Evolutionary conservation across 768 basidiomycete genomes (phyloP).

Genomic region (Mycena kentingensis): DNA sequence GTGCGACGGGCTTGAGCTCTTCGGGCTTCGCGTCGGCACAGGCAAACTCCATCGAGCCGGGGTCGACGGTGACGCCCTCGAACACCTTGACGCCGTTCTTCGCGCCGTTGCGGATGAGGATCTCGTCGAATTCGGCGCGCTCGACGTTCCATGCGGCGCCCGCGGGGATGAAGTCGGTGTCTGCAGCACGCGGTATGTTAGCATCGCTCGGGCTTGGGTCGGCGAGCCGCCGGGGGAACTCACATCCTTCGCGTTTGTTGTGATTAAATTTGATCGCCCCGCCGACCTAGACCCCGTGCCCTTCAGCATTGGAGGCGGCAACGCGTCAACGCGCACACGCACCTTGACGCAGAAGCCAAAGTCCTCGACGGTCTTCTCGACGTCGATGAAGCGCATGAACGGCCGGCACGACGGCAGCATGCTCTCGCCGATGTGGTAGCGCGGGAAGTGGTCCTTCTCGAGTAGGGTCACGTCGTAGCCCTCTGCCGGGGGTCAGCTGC

Average conservation of each 20-base stretch:
- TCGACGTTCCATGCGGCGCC: conserved; percentile 67
- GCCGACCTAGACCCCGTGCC: conserved; percentile 31
- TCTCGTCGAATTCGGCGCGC: conserved; percentile 31
- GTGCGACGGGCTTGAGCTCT: conserved; percentile 42
- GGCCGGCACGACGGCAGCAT: conserved; percentile 38
- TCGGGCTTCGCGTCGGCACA: conserved; percentile 26
- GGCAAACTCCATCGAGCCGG: conserved; percentile 49
- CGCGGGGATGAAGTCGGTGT: conserved; percentile 58
- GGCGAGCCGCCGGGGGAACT: no score
- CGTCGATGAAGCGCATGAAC: conserved; percentile 40
- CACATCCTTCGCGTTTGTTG: conserved; percentile 40
- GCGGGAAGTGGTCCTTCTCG: conserved; percentile 32
- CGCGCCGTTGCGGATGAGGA: conserved; percentile 34
- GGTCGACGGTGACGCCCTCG: conserved; percentile 50
- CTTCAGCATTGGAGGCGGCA: not conserved
- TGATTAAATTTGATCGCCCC: conserved; percentile 45
- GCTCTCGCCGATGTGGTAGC: conserved; percentile 43
- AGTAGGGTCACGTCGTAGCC: conserved; percentile 32
- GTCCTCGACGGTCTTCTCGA: conserved; percentile 34
- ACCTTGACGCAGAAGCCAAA: conserved; percentile 41
- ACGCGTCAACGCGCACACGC: not conserved
- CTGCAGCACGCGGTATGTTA: conserved; percentile 28
- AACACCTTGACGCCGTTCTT: conserved; percentile 20
- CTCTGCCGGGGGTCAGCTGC: conserved; percentile 14
- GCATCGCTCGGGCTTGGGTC: not conserved